Evolutionary conservation across 2,329 filamentous ascomycete genomes (phyloP).

Genomic region (Pseudofabraea citricarpa): DNA sequence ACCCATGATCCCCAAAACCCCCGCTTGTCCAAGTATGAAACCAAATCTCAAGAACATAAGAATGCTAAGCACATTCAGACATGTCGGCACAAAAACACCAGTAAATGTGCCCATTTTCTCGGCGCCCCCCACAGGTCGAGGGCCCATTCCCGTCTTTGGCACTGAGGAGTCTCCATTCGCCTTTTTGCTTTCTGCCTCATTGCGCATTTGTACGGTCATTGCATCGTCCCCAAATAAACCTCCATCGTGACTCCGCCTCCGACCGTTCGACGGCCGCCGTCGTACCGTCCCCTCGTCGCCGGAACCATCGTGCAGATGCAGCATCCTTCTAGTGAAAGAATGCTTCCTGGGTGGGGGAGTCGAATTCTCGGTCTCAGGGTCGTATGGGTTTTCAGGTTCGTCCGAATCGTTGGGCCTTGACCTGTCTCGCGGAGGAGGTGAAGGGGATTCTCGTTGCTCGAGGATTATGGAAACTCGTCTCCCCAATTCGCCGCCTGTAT

Average conservation of each 20-base stretch:
- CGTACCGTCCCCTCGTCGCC: constrained; percentile 6
- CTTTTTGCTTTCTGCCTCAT: constrained; percentile 20
- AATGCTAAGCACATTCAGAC: constrained; percentile 82
- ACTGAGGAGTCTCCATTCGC: constrained; percentile 26
- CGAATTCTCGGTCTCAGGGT: constrained; percentile 19
- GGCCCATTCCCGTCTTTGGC: constrained; percentile 33
- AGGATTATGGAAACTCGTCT: constrained; percentile 28
- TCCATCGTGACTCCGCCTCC: constrained; percentile 4
- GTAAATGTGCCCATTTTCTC: constrained; percentile 72
- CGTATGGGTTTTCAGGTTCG: constrained; percentile 17
- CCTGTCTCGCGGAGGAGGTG: background rate
- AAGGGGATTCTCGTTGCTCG: constrained; percentile 5
- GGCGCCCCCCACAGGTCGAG: constrained; percentile 31
- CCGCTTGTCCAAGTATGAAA: constrained; percentile 75
- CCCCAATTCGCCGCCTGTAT: constrained; percentile 37
- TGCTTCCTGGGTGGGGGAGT: constrained; percentile 19
- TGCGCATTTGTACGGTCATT: constrained; percentile 19
- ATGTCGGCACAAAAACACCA: constrained; percentile 84
- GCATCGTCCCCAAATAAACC: constrained; percentile 12
- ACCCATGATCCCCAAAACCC: constrained; percentile 77
- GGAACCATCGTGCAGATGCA: constrained; percentile 14
- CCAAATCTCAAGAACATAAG: constrained; percentile 91
- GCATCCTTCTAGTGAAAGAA: constrained; percentile 17
- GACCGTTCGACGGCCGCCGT: constrained; percentile 8
- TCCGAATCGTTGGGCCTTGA: background rate